phyloP scores from a whole-genome alignment of 2,329 filamentous ascomycete genomes.

The Phoma sp. region DNA sequence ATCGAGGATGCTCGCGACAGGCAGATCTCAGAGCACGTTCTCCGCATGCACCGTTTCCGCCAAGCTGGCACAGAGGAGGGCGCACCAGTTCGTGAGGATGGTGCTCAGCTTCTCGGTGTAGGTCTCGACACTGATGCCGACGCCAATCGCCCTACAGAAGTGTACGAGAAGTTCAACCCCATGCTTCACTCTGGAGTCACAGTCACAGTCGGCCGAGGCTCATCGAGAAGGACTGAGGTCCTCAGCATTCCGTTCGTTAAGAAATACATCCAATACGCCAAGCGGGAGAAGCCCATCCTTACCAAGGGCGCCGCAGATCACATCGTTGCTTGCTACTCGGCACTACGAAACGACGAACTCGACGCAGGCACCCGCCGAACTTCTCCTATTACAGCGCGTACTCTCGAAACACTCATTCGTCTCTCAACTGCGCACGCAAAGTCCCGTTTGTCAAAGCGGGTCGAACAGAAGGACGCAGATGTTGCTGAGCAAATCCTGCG shows the following conservation, averaged over 20 bases:
- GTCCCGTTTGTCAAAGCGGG: constrained; percentile 82
- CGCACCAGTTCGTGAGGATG: constrained; percentile 88
- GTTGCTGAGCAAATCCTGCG: constrained; percentile 89
- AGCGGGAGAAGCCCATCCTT: constrained; percentile 86
- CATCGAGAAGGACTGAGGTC: constrained; percentile 81
- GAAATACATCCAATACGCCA: constrained; percentile 99
- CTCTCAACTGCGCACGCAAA: constrained; percentile 96
- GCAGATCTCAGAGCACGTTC: constrained; percentile 91
- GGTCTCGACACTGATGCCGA: constrained; percentile 79
- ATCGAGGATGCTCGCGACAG: constrained; percentile 94
- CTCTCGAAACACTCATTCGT: constrained; percentile 97
- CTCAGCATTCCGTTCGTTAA: constrained; percentile 98
- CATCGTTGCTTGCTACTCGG: constrained; percentile 89
- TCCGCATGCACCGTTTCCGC: constrained; percentile 96
- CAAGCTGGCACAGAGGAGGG: constrained; percentile 93
- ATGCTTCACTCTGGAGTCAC: constrained; percentile 95
- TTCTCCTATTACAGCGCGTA: constrained; percentile 94
- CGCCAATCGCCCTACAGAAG: constrained; percentile 79
- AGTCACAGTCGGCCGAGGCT: constrained; percentile 74
- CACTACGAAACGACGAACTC: constrained; percentile 93
- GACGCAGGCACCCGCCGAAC: constrained; percentile 93
- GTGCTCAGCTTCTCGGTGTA: constrained; percentile 83
- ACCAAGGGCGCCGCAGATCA: constrained; percentile 92
- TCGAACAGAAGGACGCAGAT: constrained; percentile 87
- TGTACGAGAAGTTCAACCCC: constrained; percentile 94